A percentile compares a stretch with the other conserved stretches of the same genome.
phyloP scores from a whole-genome alignment of 352 stramenopile species.

The Globisporangium heterothallicum region DNA sequence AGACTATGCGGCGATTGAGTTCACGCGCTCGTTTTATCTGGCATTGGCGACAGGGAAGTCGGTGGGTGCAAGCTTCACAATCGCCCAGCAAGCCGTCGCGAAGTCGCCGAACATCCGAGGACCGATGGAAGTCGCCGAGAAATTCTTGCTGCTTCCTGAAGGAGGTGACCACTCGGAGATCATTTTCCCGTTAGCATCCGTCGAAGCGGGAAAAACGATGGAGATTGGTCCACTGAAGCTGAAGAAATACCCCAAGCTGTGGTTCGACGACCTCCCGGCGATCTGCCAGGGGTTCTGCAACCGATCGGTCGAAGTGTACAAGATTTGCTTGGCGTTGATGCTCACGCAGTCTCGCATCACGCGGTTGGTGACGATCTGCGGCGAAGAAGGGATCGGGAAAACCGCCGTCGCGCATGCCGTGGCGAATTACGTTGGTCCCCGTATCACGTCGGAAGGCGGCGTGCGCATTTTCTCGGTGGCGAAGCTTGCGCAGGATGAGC shows the following conservation, averaged over 20 bases:
- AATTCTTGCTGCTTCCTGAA: constrained; percentile 75
- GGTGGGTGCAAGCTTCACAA: constrained; percentile 62
- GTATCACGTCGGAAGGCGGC: constrained; percentile 61
- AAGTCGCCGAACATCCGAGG: constrained; percentile 77
- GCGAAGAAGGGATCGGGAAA: constrained; percentile 74
- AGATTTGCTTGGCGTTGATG: constrained; percentile 74
- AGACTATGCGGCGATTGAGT: constrained; percentile 82
- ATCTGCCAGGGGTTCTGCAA: constrained; percentile 82
- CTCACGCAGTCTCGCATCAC: constrained; percentile 73
- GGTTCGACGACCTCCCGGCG: constrained; percentile 71
- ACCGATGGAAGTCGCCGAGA: constrained; percentile 58
- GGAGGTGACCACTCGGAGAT: constrained; percentile 74
- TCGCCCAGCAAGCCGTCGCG: constrained; percentile 66
- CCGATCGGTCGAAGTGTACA: constrained; percentile 73
- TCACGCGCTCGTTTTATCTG: constrained; percentile 81
- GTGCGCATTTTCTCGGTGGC: constrained; percentile 65
- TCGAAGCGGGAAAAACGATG: constrained; percentile 31
- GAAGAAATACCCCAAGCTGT: constrained; percentile 68
- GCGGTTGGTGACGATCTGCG: constrained; percentile 67
- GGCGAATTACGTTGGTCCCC: constrained; percentile 72
- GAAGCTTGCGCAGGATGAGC: constrained; percentile 53
- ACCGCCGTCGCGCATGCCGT: constrained; percentile 68
- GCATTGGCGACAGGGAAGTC: constrained; percentile 72
- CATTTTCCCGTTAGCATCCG: constrained; percentile 66
- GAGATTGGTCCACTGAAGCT: constrained; percentile 47